A percentile compares a stretch with the other conserved stretches of the same genome.
phyloP scores from a whole-genome alignment of 495 filamentous ascomycete species.

The Elaphomyces granulatus region DNA sequence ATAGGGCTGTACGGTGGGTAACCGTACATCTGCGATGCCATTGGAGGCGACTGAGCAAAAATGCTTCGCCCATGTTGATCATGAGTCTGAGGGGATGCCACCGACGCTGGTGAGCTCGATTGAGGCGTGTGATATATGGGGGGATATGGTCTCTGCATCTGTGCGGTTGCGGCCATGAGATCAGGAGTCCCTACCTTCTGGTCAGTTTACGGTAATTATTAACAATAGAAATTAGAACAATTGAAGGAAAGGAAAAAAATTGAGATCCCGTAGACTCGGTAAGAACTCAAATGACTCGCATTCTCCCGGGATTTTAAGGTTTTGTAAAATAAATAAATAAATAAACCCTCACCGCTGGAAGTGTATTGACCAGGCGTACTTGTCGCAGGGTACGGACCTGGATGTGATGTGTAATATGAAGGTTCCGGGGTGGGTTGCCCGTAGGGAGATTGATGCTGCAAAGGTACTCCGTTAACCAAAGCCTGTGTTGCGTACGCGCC shows the following conservation, averaged over 20 bases:
- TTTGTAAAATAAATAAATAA: neutral
- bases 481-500: constrained; percentile 43
- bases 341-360: constrained; percentile 57
- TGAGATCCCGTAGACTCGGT: neutral
- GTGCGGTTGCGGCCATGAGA: constrained; percentile 76
- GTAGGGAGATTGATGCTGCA: constrained; percentile 36
- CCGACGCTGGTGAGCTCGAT: constrained; percentile 91
- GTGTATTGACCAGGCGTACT: constrained; percentile 57
- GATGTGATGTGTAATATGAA: constrained; percentile 56
- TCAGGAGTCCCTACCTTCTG: constrained; percentile 55
- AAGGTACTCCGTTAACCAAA: constrained; percentile 24
- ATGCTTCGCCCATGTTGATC: constrained; percentile 73
- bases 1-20: constrained; percentile 67
- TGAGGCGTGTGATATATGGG: constrained; percentile 95
- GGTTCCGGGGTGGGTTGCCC: constrained; percentile 48
- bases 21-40: constrained; percentile 60
- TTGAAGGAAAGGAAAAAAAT: no score
- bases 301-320: neutral
- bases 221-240: neutral
- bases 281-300: neutral
- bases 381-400: constrained; percentile 56
- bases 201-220: constrained; percentile 6
- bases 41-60: constrained; percentile 67
- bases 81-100: constrained; percentile 75
- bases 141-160: constrained; percentile 74